Percentiles rank a stretch among this genome's conserved stretches.
These are phyloP conservation scores for Oldenlandia corymbosa DNA, from an alignment of 257 asterid species.

Conservation along the genomic window DNA sequence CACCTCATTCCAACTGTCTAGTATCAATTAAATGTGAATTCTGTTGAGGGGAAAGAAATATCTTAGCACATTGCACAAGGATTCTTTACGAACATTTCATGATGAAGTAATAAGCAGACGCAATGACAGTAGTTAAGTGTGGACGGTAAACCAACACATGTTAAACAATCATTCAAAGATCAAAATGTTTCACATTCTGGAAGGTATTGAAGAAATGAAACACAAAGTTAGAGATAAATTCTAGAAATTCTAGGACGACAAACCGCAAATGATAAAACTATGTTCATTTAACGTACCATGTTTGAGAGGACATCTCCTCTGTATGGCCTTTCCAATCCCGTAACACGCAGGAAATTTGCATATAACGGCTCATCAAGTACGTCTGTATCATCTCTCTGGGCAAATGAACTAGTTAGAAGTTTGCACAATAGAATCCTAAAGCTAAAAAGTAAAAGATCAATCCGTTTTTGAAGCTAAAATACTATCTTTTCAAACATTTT, in stretches of 20 bases:
- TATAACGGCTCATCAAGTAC: constrained; percentile 86
- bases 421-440: neutral
- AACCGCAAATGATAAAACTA: neutral
- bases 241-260: no score
- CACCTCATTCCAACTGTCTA: no score
- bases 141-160: neutral
- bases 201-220: neutral
- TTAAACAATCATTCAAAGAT: neutral
- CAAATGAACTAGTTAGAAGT: constrained; percentile 11
- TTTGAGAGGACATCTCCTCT: constrained; percentile 48
- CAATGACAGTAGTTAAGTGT: neutral
- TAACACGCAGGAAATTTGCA: constrained; percentile 47
- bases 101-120: neutral
- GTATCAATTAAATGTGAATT: no score
- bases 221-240: neutral
- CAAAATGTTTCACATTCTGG: neutral
- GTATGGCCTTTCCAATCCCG: constrained; percentile 68
- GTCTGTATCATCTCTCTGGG: constrained; percentile 73
- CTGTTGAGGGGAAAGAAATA: no score
- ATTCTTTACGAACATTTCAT: neutral
- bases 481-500: neutral
- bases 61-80: neutral
- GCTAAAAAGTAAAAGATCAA: neutral
- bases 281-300: constrained; percentile 31
- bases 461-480: neutral